Conservation (phyloP, 768 basidiomycete genomes). For the Pilatotrama ljubarskyi region DNA sequence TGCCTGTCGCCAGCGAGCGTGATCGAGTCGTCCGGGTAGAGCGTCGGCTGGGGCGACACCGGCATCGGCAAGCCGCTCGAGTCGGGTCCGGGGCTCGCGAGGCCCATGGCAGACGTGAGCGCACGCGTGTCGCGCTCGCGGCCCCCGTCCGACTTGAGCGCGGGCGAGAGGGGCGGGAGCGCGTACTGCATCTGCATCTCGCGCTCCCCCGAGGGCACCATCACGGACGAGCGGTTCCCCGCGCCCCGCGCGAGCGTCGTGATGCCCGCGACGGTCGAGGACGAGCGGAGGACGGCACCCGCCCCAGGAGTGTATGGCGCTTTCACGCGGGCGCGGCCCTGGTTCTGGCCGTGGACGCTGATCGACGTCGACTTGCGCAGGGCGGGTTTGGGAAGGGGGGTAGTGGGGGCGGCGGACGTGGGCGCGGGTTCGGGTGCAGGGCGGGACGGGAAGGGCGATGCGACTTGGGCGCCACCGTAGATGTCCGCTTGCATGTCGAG, state of each 20-base stretch:
- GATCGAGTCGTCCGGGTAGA: conserved; percentile 74
- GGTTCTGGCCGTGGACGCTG: neutral
- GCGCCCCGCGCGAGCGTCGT: conserved; percentile 19
- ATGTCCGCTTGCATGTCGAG: conserved; percentile 32
- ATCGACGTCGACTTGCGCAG: conserved; percentile 28
- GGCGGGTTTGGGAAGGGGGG: conserved; percentile 19
- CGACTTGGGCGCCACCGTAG: conserved; percentile 55
- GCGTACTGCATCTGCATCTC: conserved; percentile 32
- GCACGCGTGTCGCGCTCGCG: conserved; percentile 42
- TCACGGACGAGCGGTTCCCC: conserved; percentile 24
- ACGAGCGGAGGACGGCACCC: conserved; percentile 50
- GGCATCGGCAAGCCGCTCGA: conserved; percentile 15
- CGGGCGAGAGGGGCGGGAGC: conserved; percentile 31
- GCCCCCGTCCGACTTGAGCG: conserved; percentile 45
- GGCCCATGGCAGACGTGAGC: conserved; percentile 40
- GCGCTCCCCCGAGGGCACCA: conserved; percentile 34
- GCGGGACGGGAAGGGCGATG: conserved; percentile 38
- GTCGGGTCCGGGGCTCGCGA: conserved; percentile 27
- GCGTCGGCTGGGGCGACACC: conserved; percentile 59
- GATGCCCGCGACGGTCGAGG: conserved; percentile 38
- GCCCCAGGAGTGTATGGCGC: conserved; percentile 59
- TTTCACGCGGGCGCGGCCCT: conserved; percentile 63
- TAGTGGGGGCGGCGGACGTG: conserved; percentile 26
- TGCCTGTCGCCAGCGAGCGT: conserved; percentile 49
- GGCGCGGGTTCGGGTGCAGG: conserved; percentile 24